A percentile compares a stretch with the other conserved stretches of the same genome.
Conservation (phyloP, 2,329 filamentous ascomycete species). For the Fusarium armeniacum region DNA sequence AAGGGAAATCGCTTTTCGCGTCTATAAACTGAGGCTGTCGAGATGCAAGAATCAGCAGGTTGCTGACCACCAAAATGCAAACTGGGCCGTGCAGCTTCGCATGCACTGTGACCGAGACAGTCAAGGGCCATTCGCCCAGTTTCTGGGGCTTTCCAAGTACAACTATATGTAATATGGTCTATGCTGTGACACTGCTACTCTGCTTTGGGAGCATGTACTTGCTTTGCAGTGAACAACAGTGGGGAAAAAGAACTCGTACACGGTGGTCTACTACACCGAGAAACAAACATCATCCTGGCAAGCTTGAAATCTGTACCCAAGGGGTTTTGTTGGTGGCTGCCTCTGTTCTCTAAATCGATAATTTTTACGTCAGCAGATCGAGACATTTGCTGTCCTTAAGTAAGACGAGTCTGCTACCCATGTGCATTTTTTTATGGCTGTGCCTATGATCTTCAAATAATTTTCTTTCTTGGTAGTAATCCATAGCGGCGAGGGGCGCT, state of each 20-base stretch:
- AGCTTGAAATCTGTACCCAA: too few relatives aligned
- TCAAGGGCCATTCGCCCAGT: not conserved
- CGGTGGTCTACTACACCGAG: not conserved
- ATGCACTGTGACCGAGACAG: not conserved
- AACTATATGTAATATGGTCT: not conserved
- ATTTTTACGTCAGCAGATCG: not conserved
- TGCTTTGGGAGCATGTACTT: not conserved
- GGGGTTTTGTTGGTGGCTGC: too few relatives aligned
- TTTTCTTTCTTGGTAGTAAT: not conserved
- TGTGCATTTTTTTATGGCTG: not conserved
- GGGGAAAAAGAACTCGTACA: not conserved
- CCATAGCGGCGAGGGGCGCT: not conserved
- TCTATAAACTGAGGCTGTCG: not conserved
- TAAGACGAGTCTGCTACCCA: not conserved
- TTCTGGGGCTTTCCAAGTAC: not conserved
- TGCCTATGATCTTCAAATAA: not conserved
- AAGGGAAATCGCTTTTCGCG: not conserved
- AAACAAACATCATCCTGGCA: not conserved
- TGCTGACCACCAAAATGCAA: constrained; percentile 33
- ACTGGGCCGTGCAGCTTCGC: not conserved
- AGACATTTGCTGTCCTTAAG: not conserved
- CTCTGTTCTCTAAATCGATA: not conserved
- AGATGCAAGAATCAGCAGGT: constrained; percentile 8
- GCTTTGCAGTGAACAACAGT: not conserved
- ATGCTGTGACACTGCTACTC: not conserved